phyloP scores from a whole-genome alignment of 345 rosid genomes.

The Euphorbia peplus region DNA sequence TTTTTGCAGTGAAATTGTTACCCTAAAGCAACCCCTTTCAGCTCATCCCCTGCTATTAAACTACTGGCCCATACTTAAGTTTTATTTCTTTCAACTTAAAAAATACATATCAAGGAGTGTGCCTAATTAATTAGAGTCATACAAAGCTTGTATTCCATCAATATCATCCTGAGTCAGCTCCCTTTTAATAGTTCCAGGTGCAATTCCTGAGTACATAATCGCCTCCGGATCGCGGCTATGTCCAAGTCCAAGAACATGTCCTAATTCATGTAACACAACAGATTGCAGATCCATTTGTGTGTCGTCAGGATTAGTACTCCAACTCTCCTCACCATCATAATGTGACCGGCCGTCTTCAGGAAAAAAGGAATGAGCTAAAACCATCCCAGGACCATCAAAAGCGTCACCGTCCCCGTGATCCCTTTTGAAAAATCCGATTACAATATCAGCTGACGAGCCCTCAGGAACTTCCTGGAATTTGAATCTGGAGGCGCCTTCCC shows the following conservation, averaged over 20 bases:
- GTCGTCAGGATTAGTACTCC: not conserved
- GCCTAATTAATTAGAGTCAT: slow-evolving; percentile 1
- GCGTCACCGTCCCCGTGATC: slow-evolving; percentile 16
- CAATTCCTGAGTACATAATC: slow-evolving; percentile 21
- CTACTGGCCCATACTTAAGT: too few species aligned
- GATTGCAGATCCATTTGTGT: slow-evolving; percentile 22
- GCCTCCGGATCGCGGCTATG: slow-evolving; percentile 20
- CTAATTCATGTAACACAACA: slow-evolving; percentile 30
- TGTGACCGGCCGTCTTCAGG: slow-evolving; percentile 16
- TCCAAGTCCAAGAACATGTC: slow-evolving; percentile 27
- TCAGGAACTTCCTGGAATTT: slow-evolving; percentile 8
- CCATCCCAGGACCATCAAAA: slow-evolving; percentile 22
- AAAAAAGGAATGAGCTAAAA: slow-evolving; percentile 20
- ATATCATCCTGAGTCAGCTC: slow-evolving; percentile 28
- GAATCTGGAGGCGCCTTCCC: slow-evolving; percentile 23
- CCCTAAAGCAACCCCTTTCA: too few species aligned
- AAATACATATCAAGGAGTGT: too few species aligned
- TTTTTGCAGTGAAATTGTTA: too few species aligned
- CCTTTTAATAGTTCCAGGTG: slow-evolving; percentile 15
- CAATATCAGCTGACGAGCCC: slow-evolving; percentile 3
- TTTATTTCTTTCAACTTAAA: too few species aligned
- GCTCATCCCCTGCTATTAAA: too few species aligned
- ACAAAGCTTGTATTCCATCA: slow-evolving; percentile 22
- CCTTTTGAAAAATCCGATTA: slow-evolving; percentile 14
- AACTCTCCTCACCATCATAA: slow-evolving; percentile 29